Conservation (phyloP, 2,329 filamentous ascomycete genomes). For the Aspergillus vadensis region DNA sequence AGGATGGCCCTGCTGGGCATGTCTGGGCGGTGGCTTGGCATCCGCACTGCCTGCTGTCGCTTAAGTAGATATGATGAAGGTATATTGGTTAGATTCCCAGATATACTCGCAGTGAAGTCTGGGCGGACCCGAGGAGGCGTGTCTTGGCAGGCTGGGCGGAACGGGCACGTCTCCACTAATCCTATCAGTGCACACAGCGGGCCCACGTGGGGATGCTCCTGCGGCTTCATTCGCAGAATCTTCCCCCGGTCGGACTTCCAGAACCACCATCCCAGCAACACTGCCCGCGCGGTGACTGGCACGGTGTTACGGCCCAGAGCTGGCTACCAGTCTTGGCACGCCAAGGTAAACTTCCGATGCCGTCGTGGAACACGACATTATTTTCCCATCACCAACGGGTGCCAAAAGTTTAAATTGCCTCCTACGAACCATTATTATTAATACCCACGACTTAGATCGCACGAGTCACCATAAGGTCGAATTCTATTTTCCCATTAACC, state of each 20-base stretch:
- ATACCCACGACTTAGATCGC: no score
- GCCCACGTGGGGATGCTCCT: neutral
- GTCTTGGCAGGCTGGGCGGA: constrained; percentile 1
- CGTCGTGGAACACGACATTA: no score
- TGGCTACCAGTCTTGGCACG: neutral
- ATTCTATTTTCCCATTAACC: no score
- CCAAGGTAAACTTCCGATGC: neutral
- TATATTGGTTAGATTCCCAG: no score
- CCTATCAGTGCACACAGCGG: neutral
- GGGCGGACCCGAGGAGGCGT: neutral
- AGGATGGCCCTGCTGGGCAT: neutral
- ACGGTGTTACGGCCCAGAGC: neutral
- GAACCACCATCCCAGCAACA: neutral
- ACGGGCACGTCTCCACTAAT: neutral
- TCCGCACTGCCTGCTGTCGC: no score
- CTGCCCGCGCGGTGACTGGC: neutral
- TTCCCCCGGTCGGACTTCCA: neutral
- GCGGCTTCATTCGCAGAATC: no score
- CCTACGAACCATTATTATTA: no score
- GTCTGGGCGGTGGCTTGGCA: neutral
- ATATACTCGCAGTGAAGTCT: no score
- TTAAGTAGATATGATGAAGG: no score
- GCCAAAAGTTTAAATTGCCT: no score
- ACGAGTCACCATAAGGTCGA: no score
- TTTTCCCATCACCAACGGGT: no score